phyloP scores from a whole-genome alignment of 371 early-diverging fungal species.

The Mortierella sp. region DNA sequence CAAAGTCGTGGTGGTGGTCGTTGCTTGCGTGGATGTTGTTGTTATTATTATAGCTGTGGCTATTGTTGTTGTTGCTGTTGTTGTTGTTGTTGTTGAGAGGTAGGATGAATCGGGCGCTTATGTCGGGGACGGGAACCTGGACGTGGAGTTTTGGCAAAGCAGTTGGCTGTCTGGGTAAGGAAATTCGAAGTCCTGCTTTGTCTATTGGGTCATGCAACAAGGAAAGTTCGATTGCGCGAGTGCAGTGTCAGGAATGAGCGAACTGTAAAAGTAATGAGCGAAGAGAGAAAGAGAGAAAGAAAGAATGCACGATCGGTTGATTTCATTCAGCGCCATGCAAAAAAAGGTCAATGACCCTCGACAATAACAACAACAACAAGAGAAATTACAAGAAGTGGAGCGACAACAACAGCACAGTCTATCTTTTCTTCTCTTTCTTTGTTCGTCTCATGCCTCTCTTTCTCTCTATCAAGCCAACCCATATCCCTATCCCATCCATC shows the following conservation, averaged over 20 bases:
- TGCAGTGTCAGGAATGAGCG: neutral
- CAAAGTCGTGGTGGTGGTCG: conserved; percentile 1
- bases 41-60: neutral
- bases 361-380: neutral
- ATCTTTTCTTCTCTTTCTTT: neutral
- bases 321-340: neutral
- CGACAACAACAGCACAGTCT: neutral
- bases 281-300: neutral
- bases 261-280: neutral
- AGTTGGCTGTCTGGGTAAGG: conserved; percentile 24
- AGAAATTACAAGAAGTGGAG: neutral
- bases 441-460: conserved; percentile 10
- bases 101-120: conserved; percentile 8
- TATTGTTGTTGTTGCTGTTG: neutral
- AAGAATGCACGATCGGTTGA: neutral
- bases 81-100: neutral
- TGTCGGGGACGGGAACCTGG: conserved; percentile 21
- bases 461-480: neutral
- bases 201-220: neutral
- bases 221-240: neutral
- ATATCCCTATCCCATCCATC: neutral
- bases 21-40: neutral
- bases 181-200: conserved; percentile 14
- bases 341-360: neutral
- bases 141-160: conserved; percentile 32